A percentile compares a stretch with the other conserved stretches of the same genome.
These are phyloP conservation scores for Vigna nakashimae DNA, from an alignment of 306 rosid species.

Conservation along the genomic window DNA sequence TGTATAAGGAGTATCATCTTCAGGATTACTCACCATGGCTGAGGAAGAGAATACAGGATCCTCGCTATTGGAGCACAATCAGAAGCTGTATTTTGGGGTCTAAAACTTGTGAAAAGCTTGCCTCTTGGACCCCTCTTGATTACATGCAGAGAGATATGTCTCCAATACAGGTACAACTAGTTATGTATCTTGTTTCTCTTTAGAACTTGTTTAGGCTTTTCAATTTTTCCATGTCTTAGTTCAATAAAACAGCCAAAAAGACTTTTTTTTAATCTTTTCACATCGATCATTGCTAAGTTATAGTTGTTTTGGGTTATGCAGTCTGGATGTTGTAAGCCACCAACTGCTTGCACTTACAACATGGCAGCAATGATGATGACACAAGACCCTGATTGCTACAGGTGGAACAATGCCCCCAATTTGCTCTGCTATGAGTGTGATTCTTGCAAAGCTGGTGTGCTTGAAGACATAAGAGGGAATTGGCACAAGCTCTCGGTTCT, in stretches of 20 bases:
- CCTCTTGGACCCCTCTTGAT: conserved; percentile 76
- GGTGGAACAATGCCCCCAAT: conserved; percentile 81
- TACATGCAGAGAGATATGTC: conserved; percentile 76
- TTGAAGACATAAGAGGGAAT: conserved; percentile 70
- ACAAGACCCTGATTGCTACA: conserved; percentile 83
- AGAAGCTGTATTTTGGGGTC: conserved; percentile 85
- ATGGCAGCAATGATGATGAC: conserved; percentile 34
- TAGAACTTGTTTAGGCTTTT: background rate
- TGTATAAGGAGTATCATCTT: conserved; percentile 68
- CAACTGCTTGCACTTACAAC: conserved; percentile 76
- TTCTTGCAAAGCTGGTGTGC: conserved; percentile 94
- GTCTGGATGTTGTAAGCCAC: conserved; percentile 98
- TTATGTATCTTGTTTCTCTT: background rate
- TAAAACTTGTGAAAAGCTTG: conserved; percentile 68
- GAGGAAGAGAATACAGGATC: conserved; percentile 67
- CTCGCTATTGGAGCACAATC: conserved; percentile 71
- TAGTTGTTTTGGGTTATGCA: conserved; percentile 43
- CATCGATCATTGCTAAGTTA: background rate
- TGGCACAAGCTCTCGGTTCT: conserved; percentile 94
- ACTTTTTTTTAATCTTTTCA: background rate
- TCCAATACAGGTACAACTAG: conserved; percentile 78
- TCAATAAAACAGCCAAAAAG: background rate
- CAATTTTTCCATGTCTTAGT: background rate
- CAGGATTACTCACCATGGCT: conserved; percentile 82
- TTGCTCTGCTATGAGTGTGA: conserved; percentile 90